Percentiles rank a stretch among this genome's conserved stretches.
Evolutionary conservation across 345 rosid genomes (phyloP).

Genomic region (Syzygium jambos): DNA sequence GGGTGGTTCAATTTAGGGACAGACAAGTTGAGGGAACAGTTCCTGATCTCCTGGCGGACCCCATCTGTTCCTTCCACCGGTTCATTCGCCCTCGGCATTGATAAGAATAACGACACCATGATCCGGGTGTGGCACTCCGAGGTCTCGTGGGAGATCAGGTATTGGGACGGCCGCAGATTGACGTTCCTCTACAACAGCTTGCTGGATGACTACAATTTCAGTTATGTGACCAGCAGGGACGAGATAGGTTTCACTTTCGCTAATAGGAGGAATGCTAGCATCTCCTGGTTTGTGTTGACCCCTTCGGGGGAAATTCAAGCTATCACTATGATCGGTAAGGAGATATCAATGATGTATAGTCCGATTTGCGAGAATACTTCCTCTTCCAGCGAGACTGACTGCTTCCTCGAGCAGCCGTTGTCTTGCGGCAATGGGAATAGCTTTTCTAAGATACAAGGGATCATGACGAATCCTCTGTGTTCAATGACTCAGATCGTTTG

Average conservation of each 20-base stretch:
- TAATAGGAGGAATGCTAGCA: background rate
- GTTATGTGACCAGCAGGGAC: background rate
- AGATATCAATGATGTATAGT: background rate
- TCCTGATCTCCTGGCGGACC: background rate
- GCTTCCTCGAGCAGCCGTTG: background rate
- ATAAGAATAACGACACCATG: background rate
- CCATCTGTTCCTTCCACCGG: background rate
- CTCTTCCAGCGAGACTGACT: background rate
- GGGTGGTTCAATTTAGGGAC: background rate
- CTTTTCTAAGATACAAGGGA: background rate
- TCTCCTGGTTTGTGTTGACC: slow-evolving; percentile 1
- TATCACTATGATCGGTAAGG: background rate
- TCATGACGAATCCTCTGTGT: background rate
- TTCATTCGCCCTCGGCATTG: background rate
- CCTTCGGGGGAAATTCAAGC: slow-evolving; percentile 2
- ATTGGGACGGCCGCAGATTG: background rate
- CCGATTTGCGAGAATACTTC: background rate
- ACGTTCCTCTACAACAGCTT: background rate
- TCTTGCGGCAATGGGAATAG: background rate
- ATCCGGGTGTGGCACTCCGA: background rate
- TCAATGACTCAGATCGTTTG: background rate
- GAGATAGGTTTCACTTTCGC: background rate
- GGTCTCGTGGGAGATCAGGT: background rate
- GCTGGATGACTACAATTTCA: background rate
- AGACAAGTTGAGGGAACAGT: background rate